Base-by-base conservation (phyloP, 345 rosid species). In the Sonneratia alba region DNA sequence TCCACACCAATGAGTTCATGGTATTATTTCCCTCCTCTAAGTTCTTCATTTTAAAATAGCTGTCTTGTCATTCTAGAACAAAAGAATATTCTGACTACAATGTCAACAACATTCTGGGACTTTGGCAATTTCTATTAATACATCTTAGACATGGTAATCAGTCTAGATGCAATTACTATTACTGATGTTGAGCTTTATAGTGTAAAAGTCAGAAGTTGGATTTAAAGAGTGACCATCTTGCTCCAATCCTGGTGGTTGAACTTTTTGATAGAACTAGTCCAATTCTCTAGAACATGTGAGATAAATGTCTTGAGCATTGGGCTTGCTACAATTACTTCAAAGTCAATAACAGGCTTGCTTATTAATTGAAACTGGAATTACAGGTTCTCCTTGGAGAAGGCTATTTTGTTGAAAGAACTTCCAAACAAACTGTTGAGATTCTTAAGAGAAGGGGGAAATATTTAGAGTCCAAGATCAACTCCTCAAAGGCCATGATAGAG, bases 381-480 rank as follows among this genome's bases (percentile, higher is more conserved):
- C 74, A 90, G 98, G 93, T 91, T 73, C 87, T 95, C 71, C 68
- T 92, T 66, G 99, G 99, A 70, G 99, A 89, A 76, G 88, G 86
- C 67, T 89, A 90, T 69, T 86, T 85, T 71, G 85, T 83, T 3
- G 94, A 95, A 7, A 85, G 94, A 79, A 83, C 96, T 59, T 82
- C 87, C 15, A 95, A 86, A 76, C 97, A 92, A 81, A 86, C 98
- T 0, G 78, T 87, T 70, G 98, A 90, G 3, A 82, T 95, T 74
- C 80, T 95, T 81, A 85, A 72, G 70, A 89, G 98, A 81, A 89
- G 98, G 74, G 97, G 87, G 68, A 80, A 87, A 74, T 80, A 80
- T 71, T 81, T 92, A 81, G 85, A 83, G 74, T 84, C 89, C 3
- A 87, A 90, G 49, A 83, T 83, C 69, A 77, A 84, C 70, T 75